Evolutionary conservation across 169 alveolate species (phyloP).

Genomic region (Plasmodium cynomolgi): DNA sequence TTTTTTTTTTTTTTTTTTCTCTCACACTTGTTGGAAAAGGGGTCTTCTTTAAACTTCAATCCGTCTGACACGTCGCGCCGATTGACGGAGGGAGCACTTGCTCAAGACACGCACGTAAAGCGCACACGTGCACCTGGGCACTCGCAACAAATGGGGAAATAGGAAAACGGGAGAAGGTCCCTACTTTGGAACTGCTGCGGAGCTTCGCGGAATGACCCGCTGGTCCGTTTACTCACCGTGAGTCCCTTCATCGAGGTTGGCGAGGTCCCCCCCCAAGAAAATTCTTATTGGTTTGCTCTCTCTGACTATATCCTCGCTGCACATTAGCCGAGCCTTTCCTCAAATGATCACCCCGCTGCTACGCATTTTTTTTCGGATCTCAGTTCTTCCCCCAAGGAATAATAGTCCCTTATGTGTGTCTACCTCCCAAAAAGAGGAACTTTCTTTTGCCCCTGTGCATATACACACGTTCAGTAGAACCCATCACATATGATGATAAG

Average conservation of each 20-base stretch:
- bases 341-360: background rate
- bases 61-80: background rate
- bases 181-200: background rate
- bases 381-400: background rate
- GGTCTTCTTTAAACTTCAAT: background rate
- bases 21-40: background rate
- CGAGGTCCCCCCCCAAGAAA: background rate
- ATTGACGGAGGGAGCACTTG: background rate
- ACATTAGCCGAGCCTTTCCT: background rate
- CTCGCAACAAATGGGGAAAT: background rate
- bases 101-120: background rate
- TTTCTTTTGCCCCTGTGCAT: background rate
- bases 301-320: background rate
- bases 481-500: background rate
- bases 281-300: background rate
- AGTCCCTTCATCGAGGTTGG: background rate
- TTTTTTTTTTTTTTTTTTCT: background rate
- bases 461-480: background rate
- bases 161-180: background rate
- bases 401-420: background rate
- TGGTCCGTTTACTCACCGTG: background rate
- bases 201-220: background rate
- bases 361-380: background rate
- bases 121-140: background rate
- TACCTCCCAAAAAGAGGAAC: background rate